Conservation (phyloP, 169 alveolate genomes). For the Eimeria falciformis region DNA sequence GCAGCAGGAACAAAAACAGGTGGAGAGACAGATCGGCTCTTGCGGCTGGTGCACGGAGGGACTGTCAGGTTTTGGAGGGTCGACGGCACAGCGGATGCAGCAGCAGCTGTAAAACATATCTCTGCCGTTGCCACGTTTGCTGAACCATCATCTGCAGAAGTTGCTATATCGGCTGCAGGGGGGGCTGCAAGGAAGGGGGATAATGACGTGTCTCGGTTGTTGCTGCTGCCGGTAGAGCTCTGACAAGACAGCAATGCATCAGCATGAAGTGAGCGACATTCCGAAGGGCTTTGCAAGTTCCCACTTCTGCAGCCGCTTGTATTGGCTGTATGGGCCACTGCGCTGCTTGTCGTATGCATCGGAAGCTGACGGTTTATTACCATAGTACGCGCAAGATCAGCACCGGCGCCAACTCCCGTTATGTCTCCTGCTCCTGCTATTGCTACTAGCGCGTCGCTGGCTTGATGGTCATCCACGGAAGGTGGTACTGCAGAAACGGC, state of each 20-base stretch:
- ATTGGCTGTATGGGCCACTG: no score
- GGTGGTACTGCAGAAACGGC: no score
- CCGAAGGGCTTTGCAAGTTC: no score
- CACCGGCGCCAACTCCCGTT: no score
- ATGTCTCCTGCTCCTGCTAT: background rate
- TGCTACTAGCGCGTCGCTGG: background rate
- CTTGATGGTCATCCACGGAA: background rate
- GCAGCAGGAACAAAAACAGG: background rate
- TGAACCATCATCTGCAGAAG: background rate
- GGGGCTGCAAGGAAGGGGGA: background rate
- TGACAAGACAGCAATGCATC: background rate
- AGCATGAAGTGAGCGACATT: no score
- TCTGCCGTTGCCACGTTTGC: background rate
- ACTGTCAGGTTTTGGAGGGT: background rate
- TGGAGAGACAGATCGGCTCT: slow-evolving; percentile 4
- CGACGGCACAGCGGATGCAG: background rate
- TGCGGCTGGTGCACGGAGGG: slow-evolving; percentile 24
- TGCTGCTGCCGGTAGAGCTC: background rate
- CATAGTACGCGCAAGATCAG: no score
- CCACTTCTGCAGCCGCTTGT: no score
- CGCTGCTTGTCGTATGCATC: no score
- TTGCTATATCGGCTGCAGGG: background rate
- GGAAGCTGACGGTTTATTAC: no score
- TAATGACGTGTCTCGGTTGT: no score
- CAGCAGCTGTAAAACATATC: background rate